A percentile compares a stretch with the other conserved stretches of the same genome.
Evolutionary conservation across 1,139 yeast genomes (phyloP).

Genomic region (Saccharomyces uvarum): DNA sequence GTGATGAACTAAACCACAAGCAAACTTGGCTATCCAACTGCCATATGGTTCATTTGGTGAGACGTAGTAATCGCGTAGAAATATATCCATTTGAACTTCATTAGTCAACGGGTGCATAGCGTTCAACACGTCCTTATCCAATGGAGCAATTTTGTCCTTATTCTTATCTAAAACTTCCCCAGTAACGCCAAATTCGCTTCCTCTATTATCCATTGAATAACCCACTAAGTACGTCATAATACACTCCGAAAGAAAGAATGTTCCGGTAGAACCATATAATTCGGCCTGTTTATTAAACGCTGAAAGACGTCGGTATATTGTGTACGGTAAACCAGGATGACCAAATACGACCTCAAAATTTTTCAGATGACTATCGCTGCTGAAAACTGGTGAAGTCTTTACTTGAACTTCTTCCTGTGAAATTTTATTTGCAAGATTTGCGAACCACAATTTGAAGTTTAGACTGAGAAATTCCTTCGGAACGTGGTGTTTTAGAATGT

Average conservation of each 20-base stretch:
- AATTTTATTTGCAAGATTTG: conserved; percentile 3
- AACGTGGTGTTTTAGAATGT: conserved; percentile 5
- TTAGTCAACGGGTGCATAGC: conserved; percentile 4
- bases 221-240: background rate
- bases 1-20: background rate
- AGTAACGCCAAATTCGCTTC: background rate
- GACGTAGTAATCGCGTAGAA: background rate
- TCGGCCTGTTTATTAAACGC: background rate
- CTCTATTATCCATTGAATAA: background rate
- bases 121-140: conserved; percentile 3
- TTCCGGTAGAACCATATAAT: background rate
- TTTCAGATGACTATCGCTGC: background rate
- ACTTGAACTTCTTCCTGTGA: background rate
- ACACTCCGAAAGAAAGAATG: background rate
- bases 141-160: background rate
- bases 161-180: background rate
- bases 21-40: conserved; percentile 1
- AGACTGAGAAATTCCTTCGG: conserved; percentile 5
- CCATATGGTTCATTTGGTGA: background rate
- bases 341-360: background rate
- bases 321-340: background rate
- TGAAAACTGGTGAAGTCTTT: background rate
- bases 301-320: background rate
- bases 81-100: background rate
- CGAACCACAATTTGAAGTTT: conserved; percentile 13